Conservation (phyloP, 1,284 basidiomycete species). For the Thelephora terrestris region DNA sequence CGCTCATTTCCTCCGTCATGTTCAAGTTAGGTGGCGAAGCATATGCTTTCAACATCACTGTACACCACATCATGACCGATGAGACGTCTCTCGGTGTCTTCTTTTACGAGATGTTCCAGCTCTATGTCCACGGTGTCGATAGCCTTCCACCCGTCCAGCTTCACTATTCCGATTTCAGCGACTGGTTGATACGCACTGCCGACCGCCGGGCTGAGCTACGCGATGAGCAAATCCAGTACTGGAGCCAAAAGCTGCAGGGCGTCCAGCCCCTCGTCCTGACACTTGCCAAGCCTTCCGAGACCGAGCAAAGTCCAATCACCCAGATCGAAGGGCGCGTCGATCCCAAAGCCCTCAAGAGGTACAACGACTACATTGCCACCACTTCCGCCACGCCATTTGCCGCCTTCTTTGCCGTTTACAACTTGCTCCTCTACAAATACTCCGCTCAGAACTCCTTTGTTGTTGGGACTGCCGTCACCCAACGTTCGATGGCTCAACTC, state of each 20-base stretch:
- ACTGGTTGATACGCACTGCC: conserved; percentile 19
- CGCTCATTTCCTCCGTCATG: conserved; percentile 14
- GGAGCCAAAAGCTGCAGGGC: conserved; percentile 14
- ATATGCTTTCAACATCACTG: conserved; percentile 18
- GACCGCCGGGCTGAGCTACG: conserved; percentile 16
- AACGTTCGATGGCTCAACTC: conserved; percentile 17
- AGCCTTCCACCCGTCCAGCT: conserved; percentile 15
- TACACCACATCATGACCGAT: conserved; percentile 19
- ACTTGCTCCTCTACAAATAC: conserved; percentile 20
- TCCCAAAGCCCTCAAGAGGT: conserved; percentile 15
- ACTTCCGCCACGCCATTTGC: conserved; percentile 14
- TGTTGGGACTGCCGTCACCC: conserved; percentile 19
- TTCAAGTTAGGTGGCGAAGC: conserved; percentile 16
- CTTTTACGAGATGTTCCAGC: conserved; percentile 19
- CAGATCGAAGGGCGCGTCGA: conserved; percentile 18
- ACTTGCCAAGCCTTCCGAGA: conserved; percentile 17
- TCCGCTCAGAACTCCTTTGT: conserved; percentile 16
- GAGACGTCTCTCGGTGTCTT: conserved; percentile 18
- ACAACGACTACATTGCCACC: conserved; percentile 11
- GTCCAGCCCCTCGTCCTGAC: conserved; percentile 18
- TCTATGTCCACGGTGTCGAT: conserved; percentile 17
- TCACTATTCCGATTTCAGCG: conserved; percentile 5
- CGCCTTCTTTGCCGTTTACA: conserved; percentile 20
- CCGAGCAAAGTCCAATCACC: conserved; percentile 16
- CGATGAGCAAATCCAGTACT: conserved; percentile 15